These are phyloP conservation scores for Botrytis squamosa DNA, from an alignment of 2,329 filamentous ascomycete species.

Conservation along the genomic window DNA sequence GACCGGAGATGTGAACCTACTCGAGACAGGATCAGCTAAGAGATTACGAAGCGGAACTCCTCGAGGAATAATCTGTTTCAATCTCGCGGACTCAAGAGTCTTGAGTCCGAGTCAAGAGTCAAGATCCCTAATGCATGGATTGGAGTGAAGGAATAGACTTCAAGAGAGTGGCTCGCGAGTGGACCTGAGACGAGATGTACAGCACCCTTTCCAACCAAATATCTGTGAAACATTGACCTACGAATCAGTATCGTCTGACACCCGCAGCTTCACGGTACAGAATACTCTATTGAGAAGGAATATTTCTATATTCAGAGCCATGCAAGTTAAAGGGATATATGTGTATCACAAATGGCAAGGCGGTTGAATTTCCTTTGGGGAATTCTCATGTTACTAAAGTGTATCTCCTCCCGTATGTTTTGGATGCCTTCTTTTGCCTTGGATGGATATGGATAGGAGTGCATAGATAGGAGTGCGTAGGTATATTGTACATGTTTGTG, in stretches of 20 bases:
- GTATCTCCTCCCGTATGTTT: not conserved
- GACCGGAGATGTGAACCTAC: not conserved
- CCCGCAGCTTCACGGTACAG: not conserved
- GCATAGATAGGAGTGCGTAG: not conserved
- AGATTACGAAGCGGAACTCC: not conserved
- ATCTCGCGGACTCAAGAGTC: not conserved
- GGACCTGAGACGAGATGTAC: not conserved
- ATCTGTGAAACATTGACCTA: not conserved
- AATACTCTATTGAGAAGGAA: not conserved
- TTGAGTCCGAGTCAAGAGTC: not conserved
- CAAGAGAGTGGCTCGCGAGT: not conserved
- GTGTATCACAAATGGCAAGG: not conserved
- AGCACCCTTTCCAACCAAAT: not conserved
- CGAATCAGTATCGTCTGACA: not conserved
- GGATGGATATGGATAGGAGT: not conserved
- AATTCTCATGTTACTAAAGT: not conserved
- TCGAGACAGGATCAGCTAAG: not conserved
- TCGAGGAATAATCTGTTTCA: not conserved
- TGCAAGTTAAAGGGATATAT: not conserved
- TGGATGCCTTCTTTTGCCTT: conserved; percentile 12
- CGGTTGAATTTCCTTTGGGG: not conserved
- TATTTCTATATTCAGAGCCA: not conserved
- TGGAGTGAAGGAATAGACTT: not conserved
- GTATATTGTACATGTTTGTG: not conserved
- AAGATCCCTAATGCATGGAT: not conserved